These are phyloP conservation scores for Nothophoma quercina DNA, from an alignment of 2,329 filamentous ascomycete species.

Conservation along the genomic window DNA sequence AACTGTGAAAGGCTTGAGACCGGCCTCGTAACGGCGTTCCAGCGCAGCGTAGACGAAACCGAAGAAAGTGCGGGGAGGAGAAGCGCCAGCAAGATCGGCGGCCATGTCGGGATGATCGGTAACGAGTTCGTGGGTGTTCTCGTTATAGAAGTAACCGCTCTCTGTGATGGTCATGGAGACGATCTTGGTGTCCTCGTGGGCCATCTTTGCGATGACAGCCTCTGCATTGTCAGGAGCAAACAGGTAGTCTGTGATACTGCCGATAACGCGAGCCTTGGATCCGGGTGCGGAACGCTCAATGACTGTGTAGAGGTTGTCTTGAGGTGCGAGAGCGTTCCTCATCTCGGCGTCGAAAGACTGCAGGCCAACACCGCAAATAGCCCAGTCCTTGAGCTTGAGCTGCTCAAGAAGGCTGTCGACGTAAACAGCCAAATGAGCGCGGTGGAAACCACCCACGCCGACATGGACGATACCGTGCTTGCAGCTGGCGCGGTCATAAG, in stretches of 20 bases:
- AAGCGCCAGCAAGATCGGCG: conserved; percentile 31
- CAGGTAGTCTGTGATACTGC: conserved; percentile 39
- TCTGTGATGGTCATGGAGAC: conserved; percentile 42
- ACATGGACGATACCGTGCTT: conserved; percentile 43
- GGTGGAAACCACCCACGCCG: conserved; percentile 40
- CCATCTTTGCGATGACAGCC: conserved; percentile 42
- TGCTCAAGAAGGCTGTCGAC: conserved; percentile 39
- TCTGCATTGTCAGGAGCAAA: conserved; percentile 39
- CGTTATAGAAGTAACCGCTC: conserved; percentile 41
- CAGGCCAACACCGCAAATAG: conserved; percentile 39
- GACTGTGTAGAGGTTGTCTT: conserved; percentile 41
- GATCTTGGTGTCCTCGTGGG: conserved; percentile 39
- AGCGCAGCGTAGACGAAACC: conserved; percentile 38
- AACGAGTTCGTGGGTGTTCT: conserved; percentile 39
- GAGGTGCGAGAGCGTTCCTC: conserved; percentile 32
- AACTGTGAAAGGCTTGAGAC: conserved; percentile 38
- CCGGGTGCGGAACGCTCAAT: conserved; percentile 36
- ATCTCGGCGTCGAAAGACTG: conserved; percentile 38
- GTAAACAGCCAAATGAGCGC: conserved; percentile 38
- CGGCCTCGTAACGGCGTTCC: conserved; percentile 34
- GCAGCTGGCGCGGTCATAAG: conserved; percentile 32
- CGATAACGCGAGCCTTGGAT: conserved; percentile 33
- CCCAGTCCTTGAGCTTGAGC: conserved; percentile 36
- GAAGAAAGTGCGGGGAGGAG: conserved; percentile 36
- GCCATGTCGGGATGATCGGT: conserved; percentile 37